These are phyloP conservation scores for Apiospora rasikravindrae DNA, from an alignment of 2,329 filamentous ascomycete genomes.

Conservation along the genomic window DNA sequence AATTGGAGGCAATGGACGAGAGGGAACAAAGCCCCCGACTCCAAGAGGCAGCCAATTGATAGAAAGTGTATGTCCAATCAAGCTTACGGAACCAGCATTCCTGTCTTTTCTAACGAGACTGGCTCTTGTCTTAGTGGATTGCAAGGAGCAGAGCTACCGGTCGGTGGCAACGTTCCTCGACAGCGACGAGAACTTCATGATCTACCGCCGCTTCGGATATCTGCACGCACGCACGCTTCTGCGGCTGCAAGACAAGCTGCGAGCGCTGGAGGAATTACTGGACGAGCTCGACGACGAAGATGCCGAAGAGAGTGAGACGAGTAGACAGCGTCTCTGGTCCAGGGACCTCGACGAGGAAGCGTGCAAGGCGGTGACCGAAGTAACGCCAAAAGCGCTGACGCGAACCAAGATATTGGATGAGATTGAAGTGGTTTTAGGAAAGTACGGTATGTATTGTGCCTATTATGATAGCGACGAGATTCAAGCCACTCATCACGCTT, in stretches of 20 bases:
- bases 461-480: background rate
- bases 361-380: background rate
- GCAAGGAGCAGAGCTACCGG: constrained; percentile 7
- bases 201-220: constrained; percentile 17
- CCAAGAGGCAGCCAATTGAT: background rate
- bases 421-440: background rate
- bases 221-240: background rate
- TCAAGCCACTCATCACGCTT: background rate
- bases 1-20: background rate
- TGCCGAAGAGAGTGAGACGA: background rate
- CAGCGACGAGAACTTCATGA: constrained; percentile 21
- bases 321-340: background rate
- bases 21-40: background rate
- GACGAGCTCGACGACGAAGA: background rate
- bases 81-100: no score
- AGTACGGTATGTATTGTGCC: background rate
- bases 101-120: background rate
- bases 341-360: background rate
- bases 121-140: background rate
- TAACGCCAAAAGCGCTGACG: background rate
- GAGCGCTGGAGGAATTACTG: background rate
- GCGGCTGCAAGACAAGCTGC: background rate
- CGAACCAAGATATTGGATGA: background rate
- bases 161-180: constrained; percentile 11
- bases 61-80: background rate